These are phyloP conservation scores for Yamadazyma sp. DNA, from an alignment of 1,139 yeast genomes.

Conservation along the genomic window DNA sequence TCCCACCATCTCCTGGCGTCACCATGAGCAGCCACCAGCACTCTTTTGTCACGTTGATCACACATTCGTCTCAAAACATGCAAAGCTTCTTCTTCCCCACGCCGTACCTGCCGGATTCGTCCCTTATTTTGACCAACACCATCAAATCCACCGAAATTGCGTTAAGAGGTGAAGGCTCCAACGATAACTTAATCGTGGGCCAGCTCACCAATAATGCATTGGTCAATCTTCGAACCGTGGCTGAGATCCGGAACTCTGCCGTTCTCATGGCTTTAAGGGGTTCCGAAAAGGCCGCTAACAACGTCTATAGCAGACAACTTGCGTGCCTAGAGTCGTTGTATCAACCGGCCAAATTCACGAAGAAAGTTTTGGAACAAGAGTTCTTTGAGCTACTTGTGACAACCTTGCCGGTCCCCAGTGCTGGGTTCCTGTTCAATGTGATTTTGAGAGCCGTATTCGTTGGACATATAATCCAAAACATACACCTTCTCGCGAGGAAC, in stretches of 20 bases:
- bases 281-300: conserved; percentile 27
- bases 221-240: conserved; percentile 56
- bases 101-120: conserved; percentile 36
- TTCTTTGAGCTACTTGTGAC: conserved; percentile 54
- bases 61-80: conserved; percentile 38
- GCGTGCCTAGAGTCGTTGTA: conserved; percentile 35
- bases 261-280: conserved; percentile 31
- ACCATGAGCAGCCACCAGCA: conserved; percentile 20
- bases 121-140: conserved; percentile 48
- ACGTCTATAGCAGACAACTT: conserved; percentile 27
- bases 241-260: conserved; percentile 40
- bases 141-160: conserved; percentile 68
- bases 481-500: conserved; percentile 26
- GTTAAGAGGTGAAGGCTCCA: conserved; percentile 53
- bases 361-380: conserved; percentile 44
- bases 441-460: conserved; percentile 42
- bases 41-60: conserved; percentile 29
- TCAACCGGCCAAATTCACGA: conserved; percentile 23
- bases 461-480: conserved; percentile 37
- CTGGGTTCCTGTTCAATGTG: conserved; percentile 39
- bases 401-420: conserved; percentile 42
- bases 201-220: conserved; percentile 63
- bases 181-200: conserved; percentile 43
- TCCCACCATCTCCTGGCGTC: conserved; percentile 1
- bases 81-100: conserved; percentile 43